A percentile compares a stretch with the other conserved stretches of the same genome.
phyloP scores from a whole-genome alignment of 192 early-diverging fungal genomes.

The Coemansia sp. region DNA sequence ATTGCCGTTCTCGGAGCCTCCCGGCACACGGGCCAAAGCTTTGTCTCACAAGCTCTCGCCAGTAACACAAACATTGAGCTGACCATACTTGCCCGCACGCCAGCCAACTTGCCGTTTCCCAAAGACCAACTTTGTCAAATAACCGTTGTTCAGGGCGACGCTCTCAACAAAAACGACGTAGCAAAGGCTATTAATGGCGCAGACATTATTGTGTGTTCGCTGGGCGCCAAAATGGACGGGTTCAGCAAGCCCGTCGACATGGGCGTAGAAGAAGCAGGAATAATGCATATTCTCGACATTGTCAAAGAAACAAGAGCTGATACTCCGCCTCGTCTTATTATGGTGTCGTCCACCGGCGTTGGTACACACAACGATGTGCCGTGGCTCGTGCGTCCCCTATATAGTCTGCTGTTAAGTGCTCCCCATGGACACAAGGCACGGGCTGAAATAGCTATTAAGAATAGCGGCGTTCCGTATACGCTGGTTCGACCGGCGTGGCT shows the following conservation, averaged over 20 bases:
- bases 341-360: constrained; percentile 49
- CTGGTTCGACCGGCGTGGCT: constrained; percentile 52
- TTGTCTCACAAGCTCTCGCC: constrained; percentile 39
- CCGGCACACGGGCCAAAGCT: constrained; percentile 35
- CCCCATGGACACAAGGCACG: constrained; percentile 35
- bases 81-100: constrained; percentile 40
- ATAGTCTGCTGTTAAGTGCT: constrained; percentile 10
- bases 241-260: constrained; percentile 15
- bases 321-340: constrained; percentile 33
- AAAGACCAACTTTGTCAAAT: constrained; percentile 36
- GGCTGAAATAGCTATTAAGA: constrained; percentile 30
- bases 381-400: constrained; percentile 24
- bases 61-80: constrained; percentile 13
- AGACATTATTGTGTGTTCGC: constrained; percentile 36
- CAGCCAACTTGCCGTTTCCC: constrained; percentile 43
- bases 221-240: constrained; percentile 33
- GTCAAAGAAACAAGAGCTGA: constrained; percentile 25
- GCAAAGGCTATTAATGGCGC: constrained; percentile 41
- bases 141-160: constrained; percentile 46
- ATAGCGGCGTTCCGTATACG: constrained; percentile 41
- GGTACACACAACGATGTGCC: constrained; percentile 33
- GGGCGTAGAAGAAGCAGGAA: constrained; percentile 26
- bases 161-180: constrained; percentile 25
- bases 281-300: constrained; percentile 11
- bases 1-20: constrained; percentile 38